Base-by-base conservation (phyloP, 345 rosid species). In the Brassica napus region DNA sequence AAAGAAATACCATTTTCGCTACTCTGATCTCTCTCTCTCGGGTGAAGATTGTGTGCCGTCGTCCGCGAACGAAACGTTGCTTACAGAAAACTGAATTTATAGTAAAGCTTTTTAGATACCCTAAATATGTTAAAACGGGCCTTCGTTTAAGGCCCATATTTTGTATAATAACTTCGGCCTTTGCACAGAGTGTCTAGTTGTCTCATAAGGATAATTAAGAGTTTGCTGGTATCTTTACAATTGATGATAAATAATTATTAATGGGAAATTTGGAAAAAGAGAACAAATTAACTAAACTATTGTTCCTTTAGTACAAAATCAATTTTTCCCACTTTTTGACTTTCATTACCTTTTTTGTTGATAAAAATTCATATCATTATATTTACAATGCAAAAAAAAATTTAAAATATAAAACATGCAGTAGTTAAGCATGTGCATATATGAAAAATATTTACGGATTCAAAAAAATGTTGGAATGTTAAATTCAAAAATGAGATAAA, bases 11-110 rank as follows among this genome's bases (percentile, higher is more conserved):
- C 82, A 79, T 79, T 73, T 73, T 79, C 74, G 74, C 74, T 74
- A 1, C 73, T 67, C 34, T 54, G 60, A 16, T 54, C 47, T 73
- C 34, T 66, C 73, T 66, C 73, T 47, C 55, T 73, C 32, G 61
- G 14, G 73, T 79, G 77, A 79, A 79, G 77, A 55, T 79, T 67
- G 57, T 73, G 69, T 18, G 77, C 69, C 82, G 73, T 31, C 82
- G 82, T 72, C 54, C 21, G 39, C 77, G 10, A 67, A 30, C 37
- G 39, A 58, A 21, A 59, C 3, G 54, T 0, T n/a, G 30, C 9
- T 6, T 31, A 1, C 1, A 72, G 54, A 42, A 68, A 59, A 59
- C 26, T 6, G 16, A 10, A 0, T 67, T 59, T 79, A 79, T 79
- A 73, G 32, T 79, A n/a, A 18, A 7, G 15, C 1, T 4, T 44